Evolutionary conservation across 805 yeast species (phyloP).

Genomic region (Kluyveromyces siamensis): DNA sequence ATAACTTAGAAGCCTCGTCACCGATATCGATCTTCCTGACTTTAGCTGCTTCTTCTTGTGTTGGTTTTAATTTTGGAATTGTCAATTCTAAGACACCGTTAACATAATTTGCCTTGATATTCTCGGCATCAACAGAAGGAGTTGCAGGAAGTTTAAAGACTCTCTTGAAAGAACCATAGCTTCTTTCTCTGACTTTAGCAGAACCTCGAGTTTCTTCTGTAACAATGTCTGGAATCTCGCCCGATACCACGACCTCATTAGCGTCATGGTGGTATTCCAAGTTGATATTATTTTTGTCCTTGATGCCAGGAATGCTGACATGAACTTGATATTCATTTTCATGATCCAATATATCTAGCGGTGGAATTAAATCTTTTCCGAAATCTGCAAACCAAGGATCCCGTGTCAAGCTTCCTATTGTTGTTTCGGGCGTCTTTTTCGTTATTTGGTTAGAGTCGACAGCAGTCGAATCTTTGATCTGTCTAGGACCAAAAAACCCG

Average conservation of each 20-base stretch:
- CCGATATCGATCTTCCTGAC: constrained; percentile 24
- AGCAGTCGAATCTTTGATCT: constrained; percentile 7
- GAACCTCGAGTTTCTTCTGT: constrained; percentile 16
- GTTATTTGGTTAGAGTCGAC: constrained; percentile 2
- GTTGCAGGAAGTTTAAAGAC: constrained; percentile 32
- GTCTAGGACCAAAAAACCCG: constrained; percentile 21
- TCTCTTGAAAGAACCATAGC: constrained; percentile 35
- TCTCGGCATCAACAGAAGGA: constrained; percentile 34
- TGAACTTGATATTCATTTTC: constrained; percentile 34
- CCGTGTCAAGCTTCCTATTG: constrained; percentile 18
- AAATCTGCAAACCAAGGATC: constrained; percentile 22
- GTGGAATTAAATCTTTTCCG: constrained; percentile 28
- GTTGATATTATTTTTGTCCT: constrained; percentile 32
- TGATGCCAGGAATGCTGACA: constrained; percentile 41
- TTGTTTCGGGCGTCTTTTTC: constrained; percentile 2
- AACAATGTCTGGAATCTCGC: constrained; percentile 31
- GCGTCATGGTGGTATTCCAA: constrained; percentile 39
- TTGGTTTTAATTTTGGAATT: constrained; percentile 32
- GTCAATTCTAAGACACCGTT: constrained; percentile 37
- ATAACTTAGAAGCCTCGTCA: constrained; percentile 8
- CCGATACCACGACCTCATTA: constrained; percentile 35
- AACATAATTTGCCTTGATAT: constrained; percentile 37
- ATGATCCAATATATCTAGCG: constrained; percentile 39
- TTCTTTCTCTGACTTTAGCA: constrained; percentile 28
- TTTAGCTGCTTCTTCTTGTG: constrained; percentile 13